phyloP scores from a whole-genome alignment of 2,329 filamentous ascomycete species.

The Botrytis aclada region DNA sequence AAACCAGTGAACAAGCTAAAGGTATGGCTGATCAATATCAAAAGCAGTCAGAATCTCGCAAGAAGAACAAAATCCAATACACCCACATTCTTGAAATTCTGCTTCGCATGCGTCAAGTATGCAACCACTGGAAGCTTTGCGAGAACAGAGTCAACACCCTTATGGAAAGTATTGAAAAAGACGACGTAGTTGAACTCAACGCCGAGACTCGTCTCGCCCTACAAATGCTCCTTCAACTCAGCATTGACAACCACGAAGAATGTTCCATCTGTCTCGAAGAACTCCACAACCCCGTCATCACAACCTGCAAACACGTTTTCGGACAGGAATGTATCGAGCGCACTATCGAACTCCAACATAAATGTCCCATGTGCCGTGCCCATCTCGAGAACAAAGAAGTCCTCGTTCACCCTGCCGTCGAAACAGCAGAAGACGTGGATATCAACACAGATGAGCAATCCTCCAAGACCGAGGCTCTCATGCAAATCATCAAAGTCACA shows the following conservation, averaged over 20 bases:
- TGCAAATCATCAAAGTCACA: conserved; percentile 71
- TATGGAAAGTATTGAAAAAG: conserved; percentile 63
- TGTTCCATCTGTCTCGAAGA: conserved; percentile 78
- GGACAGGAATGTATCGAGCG: conserved; percentile 70
- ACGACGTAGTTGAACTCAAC: conserved; percentile 65
- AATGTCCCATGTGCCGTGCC: conserved; percentile 81
- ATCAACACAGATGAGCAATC: conserved; percentile 65
- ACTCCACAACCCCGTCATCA: conserved; percentile 73
- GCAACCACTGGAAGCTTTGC: conserved; percentile 85
- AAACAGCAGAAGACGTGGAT: conserved; percentile 48
- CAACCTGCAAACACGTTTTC: conserved; percentile 79
- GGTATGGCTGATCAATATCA: conserved; percentile 64
- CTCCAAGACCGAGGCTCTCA: conserved; percentile 77
- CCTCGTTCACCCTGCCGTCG: conserved; percentile 64
- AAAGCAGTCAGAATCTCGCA: conserved; percentile 27
- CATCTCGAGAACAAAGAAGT: conserved; percentile 57
- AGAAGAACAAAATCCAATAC: conserved; percentile 53
- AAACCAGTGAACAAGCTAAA: conserved; percentile 64
- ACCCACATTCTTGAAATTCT: conserved; percentile 76
- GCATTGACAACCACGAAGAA: conserved; percentile 76
- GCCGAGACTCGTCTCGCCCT: conserved; percentile 69
- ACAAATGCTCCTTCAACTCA: conserved; percentile 71
- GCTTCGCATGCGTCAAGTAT: conserved; percentile 78
- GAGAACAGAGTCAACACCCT: conserved; percentile 71
- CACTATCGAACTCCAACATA: conserved; percentile 71